Percentiles rank a stretch among this genome's conserved stretches.
Evolutionary conservation across 148 eudicot genomes (phyloP).

Genomic region (Silene latifolia): DNA sequence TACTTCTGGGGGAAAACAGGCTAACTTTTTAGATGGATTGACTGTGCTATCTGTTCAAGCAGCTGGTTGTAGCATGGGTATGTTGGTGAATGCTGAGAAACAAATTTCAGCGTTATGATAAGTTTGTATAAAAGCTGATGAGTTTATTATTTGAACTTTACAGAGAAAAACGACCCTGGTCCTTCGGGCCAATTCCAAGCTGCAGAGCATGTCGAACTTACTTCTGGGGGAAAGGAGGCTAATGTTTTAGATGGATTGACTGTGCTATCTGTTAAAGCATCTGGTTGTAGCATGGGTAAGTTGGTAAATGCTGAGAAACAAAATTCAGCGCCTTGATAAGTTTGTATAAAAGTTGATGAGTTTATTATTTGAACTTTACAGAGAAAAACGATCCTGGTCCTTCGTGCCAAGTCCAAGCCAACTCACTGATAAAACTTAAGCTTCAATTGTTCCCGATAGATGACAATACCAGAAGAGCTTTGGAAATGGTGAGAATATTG

Average conservation of each 20-base stretch:
- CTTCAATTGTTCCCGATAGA: slow-evolving; percentile 92
- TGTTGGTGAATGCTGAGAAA: slow-evolving; percentile 5
- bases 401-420: slow-evolving; percentile 33
- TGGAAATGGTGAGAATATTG: slow-evolving; percentile 64
- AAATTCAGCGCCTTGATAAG: neutral
- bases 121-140: slow-evolving; percentile 15
- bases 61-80: slow-evolving; percentile 25
- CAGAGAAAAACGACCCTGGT: slow-evolving; percentile 46
- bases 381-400: slow-evolving; percentile 41
- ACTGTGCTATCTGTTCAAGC: slow-evolving; percentile 33
- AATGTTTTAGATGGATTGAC: slow-evolving; percentile 38
- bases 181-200: slow-evolving; percentile 46
- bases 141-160: slow-evolving; percentile 12
- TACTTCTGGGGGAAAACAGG: slow-evolving; percentile 48
- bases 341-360: slow-evolving; percentile 15
- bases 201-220: slow-evolving; percentile 92
- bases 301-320: slow-evolving; percentile 3
- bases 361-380: slow-evolving; percentile 25
- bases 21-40: slow-evolving; percentile 37
- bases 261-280: slow-evolving; percentile 31
- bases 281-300: slow-evolving; percentile 24
- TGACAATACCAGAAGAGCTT: slow-evolving; percentile 68
- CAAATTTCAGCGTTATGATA: neutral
- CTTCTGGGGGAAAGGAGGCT: slow-evolving; percentile 48
- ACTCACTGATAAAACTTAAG: slow-evolving; percentile 55